Base-by-base conservation (phyloP, 176 grass and related monocot genomes). In the Oryza australiensis region DNA sequence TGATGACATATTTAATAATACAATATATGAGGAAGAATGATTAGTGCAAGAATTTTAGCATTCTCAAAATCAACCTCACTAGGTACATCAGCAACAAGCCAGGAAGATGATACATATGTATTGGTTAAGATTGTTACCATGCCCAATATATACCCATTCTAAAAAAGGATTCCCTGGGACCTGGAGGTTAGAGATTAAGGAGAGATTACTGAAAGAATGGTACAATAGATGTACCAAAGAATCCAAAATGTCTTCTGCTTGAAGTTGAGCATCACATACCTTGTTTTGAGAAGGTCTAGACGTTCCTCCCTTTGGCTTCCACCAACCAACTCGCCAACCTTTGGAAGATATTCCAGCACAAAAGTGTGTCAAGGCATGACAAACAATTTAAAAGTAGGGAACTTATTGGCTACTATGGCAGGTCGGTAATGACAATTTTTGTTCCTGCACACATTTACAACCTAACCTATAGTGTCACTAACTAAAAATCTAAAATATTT, bases 271-370 rank as follows among this genome's bases (percentile, higher is more conserved):
- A 65, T 42, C 23, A 5, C n/a, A 14, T 88, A 98, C 92, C 95
- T 91, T 62, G 93, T 73, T 70, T 86, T 87, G 53, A 98, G 88
- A 77, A 91, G 73, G 29, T 95, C 92, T 55, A 98, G 67, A 49
- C 95, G 84, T 60, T 98, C 95, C 76, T 98, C 95, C 69, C 95
- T 98, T 91, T 98, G 94, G 86, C 94, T 97, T 94, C 94, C 94
- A 76, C 94, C 92, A 74, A 97, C 87, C 73, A 97, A 73, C 68
- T 98, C 92, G n/a, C 95, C 95, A 87, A 98, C 92, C 95, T 98
- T 84, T 18, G 20, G 51, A 83, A 88, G 34, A 82, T 66, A 68
- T 73, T 68, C 32, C 64, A 92, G 46, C 45, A 82, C 45, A 42
- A 41, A 76, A 81, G 57, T 53, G 26, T 12, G 22, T 35, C 6